Evolutionary conservation across 2,329 filamentous ascomycete species (phyloP).

Genomic region (Berkeleyomyces basicola): DNA sequence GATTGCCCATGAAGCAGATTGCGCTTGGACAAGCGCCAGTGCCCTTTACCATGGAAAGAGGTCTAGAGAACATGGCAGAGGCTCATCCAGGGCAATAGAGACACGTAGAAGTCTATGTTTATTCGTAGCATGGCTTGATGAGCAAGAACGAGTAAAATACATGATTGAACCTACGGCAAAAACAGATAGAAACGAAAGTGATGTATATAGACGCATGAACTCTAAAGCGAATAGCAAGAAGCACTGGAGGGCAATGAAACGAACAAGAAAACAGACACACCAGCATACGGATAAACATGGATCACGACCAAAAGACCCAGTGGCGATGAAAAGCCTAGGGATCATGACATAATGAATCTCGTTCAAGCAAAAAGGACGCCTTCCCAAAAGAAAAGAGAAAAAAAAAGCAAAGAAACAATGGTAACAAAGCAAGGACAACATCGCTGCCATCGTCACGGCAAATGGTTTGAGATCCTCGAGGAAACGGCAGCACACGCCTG

Average conservation of each 20-base stretch:
- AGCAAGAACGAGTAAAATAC: too few species aligned
- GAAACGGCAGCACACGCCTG: not conserved
- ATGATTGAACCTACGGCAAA: too few species aligned
- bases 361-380: constrained; percentile 1
- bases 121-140: too few species aligned
- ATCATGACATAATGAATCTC: not conserved
- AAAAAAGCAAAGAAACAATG: not conserved
- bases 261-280: not conserved
- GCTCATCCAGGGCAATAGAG: not conserved
- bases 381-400: not conserved
- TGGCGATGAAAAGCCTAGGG: not conserved
- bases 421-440: not conserved
- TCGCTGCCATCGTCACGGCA: too few species aligned
- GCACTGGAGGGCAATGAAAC: not conserved
- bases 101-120: too few species aligned
- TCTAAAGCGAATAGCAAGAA: not conserved
- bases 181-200: not conserved
- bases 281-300: not conserved
- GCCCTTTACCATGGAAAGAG: constrained; percentile 23
- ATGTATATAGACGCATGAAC: constrained; percentile 2
- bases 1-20: not conserved
- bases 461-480: not conserved
- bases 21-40: constrained; percentile 10
- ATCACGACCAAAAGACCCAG: not conserved
- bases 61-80: constrained; percentile 29